phyloP scores from a whole-genome alignment of 257 asterid genomes.

The Echium plantagineum region DNA sequence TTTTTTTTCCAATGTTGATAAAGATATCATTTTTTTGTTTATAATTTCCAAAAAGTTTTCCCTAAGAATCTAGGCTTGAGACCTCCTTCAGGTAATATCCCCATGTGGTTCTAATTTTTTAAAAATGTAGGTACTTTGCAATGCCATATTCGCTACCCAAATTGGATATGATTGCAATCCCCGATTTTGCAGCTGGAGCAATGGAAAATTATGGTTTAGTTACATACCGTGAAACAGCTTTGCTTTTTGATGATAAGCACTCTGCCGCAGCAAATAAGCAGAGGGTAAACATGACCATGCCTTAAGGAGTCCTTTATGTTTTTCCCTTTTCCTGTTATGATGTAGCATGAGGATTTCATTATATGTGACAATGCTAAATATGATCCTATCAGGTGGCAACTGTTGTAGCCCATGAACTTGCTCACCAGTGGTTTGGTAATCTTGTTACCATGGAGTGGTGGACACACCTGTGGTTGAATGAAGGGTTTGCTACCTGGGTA shows the following conservation, averaged over 20 bases:
- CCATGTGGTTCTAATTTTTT: background rate
- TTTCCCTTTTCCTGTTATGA: background rate
- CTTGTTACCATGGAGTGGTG: conserved; percentile 46
- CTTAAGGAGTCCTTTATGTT: background rate
- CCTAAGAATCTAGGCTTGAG: background rate
- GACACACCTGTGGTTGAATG: conserved; percentile 42
- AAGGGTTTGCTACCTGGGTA: conserved; percentile 45
- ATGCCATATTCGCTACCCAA: conserved; percentile 33
- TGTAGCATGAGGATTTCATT: background rate
- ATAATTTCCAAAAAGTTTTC: background rate
- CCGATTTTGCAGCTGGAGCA: conserved; percentile 34
- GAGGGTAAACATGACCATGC: conserved; percentile 17
- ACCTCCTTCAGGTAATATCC: background rate
- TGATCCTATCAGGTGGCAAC: conserved; percentile 19
- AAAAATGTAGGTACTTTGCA: conserved; percentile 21
- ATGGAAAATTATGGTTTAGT: conserved; percentile 40
- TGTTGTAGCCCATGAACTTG: conserved; percentile 42
- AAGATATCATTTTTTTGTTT: too few species aligned
- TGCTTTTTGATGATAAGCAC: conserved; percentile 25
- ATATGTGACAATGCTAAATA: background rate
- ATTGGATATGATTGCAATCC: conserved; percentile 41
- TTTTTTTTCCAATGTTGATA: too few species aligned
- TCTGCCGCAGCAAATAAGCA: conserved; percentile 28
- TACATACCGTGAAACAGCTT: conserved; percentile 21
- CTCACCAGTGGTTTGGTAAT: conserved; percentile 47